Percentiles rank a stretch among this genome's conserved stretches.
These are phyloP conservation scores for Candida multigemmis DNA, from an alignment of 805 yeast species.

Conservation along the genomic window DNA sequence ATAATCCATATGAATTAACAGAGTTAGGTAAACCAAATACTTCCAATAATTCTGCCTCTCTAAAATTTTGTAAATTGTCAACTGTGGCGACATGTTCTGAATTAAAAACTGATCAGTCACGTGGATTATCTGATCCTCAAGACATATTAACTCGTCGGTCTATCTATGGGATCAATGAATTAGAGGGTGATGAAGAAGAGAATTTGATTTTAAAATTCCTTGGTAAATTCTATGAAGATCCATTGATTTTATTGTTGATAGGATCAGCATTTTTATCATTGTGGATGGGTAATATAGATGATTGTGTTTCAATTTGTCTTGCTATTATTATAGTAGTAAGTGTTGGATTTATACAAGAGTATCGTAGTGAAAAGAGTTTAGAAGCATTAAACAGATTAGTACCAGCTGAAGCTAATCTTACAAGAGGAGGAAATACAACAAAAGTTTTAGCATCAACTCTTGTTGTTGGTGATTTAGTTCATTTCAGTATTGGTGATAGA, in stretches of 20 bases:
- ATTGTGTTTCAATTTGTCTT: slow-evolving; percentile 85
- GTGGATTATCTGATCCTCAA: slow-evolving; percentile 60
- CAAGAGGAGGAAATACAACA: slow-evolving; percentile 70
- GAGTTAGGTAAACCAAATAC: slow-evolving; percentile 8
- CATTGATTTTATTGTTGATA: slow-evolving; percentile 76
- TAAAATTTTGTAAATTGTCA: slow-evolving; percentile 50
- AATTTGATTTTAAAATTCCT: slow-evolving; percentile 62
- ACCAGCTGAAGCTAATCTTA: slow-evolving; percentile 93
- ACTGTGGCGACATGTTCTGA: slow-evolving; percentile 57
- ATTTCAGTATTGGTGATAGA: slow-evolving; percentile 86
- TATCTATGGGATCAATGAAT: slow-evolving; percentile 75
- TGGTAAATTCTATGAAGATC: slow-evolving; percentile 81
- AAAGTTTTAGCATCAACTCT: slow-evolving; percentile 78
- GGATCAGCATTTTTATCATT: slow-evolving; percentile 86
- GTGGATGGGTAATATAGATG: slow-evolving; percentile 93
- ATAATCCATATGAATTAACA: slow-evolving; percentile 26
- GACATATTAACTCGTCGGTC: slow-evolving; percentile 68
- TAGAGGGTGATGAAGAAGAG: slow-evolving; percentile 71
- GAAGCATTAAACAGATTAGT: slow-evolving; percentile 90
- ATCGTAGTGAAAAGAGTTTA: slow-evolving; percentile 86
- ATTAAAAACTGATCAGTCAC: slow-evolving; percentile 48
- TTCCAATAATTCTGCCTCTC: slow-evolving; percentile 44
- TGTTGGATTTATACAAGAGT: slow-evolving; percentile 97
- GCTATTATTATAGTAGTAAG: slow-evolving; percentile 91
- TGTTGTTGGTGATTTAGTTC: slow-evolving; percentile 95